Percentiles rank a stretch among this genome's conserved stretches.
phyloP scores from a whole-genome alignment of 192 early-diverging fungal genomes.

The Backusella circina region DNA sequence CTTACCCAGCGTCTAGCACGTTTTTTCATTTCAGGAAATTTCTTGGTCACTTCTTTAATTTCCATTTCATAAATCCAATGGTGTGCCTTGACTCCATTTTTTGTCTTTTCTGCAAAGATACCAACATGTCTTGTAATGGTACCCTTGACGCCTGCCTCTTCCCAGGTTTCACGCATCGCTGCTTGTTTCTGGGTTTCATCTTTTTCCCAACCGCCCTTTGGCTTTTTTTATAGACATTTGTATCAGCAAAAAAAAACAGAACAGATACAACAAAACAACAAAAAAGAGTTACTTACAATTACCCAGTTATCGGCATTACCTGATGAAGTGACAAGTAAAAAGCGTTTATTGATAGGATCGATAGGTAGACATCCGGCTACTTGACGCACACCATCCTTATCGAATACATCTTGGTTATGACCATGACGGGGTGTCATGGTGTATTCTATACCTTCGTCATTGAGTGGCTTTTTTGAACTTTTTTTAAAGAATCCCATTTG shows the following conservation, averaged over 20 bases:
- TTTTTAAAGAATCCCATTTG: constrained; percentile 4
- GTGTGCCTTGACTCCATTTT: constrained; percentile 33
- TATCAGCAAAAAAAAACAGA: constrained; percentile 19
- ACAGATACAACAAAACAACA: no score
- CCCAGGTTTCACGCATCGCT: constrained; percentile 59
- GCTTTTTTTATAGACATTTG: constrained; percentile 25
- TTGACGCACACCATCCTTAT: constrained; percentile 28
- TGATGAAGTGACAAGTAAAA: constrained; percentile 47
- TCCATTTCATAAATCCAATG: constrained; percentile 57
- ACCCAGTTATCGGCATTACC: constrained; percentile 49
- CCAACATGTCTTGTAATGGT: constrained; percentile 46
- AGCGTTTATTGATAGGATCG: constrained; percentile 38
- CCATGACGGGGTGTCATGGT: constrained; percentile 24
- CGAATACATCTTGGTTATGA: constrained; percentile 11
- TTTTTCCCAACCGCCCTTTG: constrained; percentile 65
- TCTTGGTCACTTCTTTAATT: constrained; percentile 44
- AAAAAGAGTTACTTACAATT: constrained; percentile 31
- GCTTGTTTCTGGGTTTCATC: constrained; percentile 55
- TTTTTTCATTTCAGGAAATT: constrained; percentile 49
- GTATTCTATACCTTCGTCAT: constrained; percentile 14
- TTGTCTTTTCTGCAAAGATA: constrained; percentile 40
- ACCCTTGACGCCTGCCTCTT: constrained; percentile 59
- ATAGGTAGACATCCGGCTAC: constrained; percentile 56
- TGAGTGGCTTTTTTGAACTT: not conserved
- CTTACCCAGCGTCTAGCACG: constrained; percentile 28